Evolutionary conservation across 805 yeast species (phyloP).

Genomic region (Candida krabiensis): DNA sequence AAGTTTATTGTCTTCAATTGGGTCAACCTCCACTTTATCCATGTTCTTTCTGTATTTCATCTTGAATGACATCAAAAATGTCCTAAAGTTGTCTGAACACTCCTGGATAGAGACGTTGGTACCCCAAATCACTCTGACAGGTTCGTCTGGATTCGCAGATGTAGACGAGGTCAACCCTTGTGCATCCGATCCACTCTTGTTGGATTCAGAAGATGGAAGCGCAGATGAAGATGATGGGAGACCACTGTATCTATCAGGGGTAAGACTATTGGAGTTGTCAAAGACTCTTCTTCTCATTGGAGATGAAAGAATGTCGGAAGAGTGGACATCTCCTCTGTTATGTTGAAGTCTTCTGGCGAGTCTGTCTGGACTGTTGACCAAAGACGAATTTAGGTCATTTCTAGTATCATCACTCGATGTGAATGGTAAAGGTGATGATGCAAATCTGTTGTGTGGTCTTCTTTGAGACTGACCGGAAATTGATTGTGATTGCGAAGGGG

Average conservation of each 20-base stretch:
- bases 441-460: slow-evolving; percentile 9
- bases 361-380: slow-evolving; percentile 5
- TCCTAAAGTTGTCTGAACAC: slow-evolving; percentile 74
- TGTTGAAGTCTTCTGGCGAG: slow-evolving; percentile 44
- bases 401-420: slow-evolving; percentile 48
- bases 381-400: slow-evolving; percentile 21
- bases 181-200: slow-evolving; percentile 15
- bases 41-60: slow-evolving; percentile 63
- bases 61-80: slow-evolving; percentile 82
- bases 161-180: slow-evolving; percentile 25
- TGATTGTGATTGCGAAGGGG: slow-evolving; percentile 13
- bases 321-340: slow-evolving; percentile 77
- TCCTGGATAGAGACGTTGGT: slow-evolving; percentile 93
- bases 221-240: slow-evolving; percentile 24
- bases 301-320: slow-evolving; percentile 65
- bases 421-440: slow-evolving; percentile 53
- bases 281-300: slow-evolving; percentile 66
- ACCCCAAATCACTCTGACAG: slow-evolving; percentile 95
- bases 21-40: slow-evolving; percentile 41
- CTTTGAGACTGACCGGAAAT: slow-evolving; percentile 5
- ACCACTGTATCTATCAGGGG: slow-evolving; percentile 23
- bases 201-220: slow-evolving; percentile 22
- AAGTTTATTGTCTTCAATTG: slow-evolving; percentile 63
- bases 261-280: slow-evolving; percentile 37
- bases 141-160: slow-evolving; percentile 54